Base-by-base conservation (phyloP, 1,139 yeast species). In the Yamadazyma aaseri region DNA sequence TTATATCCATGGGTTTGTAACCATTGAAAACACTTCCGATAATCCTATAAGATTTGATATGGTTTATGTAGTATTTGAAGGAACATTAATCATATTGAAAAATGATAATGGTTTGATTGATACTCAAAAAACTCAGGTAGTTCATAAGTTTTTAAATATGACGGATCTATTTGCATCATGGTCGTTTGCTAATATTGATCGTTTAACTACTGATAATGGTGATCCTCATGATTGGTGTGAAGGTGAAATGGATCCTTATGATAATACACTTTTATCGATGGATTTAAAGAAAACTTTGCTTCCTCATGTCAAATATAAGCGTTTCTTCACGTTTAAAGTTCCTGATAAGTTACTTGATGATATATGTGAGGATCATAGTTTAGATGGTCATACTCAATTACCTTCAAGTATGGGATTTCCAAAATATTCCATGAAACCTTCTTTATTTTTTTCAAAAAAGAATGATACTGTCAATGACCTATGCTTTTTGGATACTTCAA, bases 141-240 rank as follows among this genome's bases (percentile, higher is more conserved):
- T 58, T 9, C 62, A 54, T 41, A 63, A 60, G 39, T 68, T 68
- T 41, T 52, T 69, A 36, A 67, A 64, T 38, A 69, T 69, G 73
- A 53, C 65, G 26, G 76, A 70, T 42, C 49, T 70, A 21, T 69
- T 65, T 51, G 76, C 76, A 2, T 61, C 67, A 24, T 70, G 75
- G 75, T 55, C 71, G 6, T 69, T 59, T 44, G 72, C 75, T 18
- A 69, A 69, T 43, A 69, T 70, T 21, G 71, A 65, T 43, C 47
- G 76, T 26, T 51, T 70, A 17, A 62, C 57, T 10, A 68, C 74
- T 5, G 76, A 70, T 44, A 55, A 66, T 36, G 74, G 73, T 1
- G 72, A 69, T 40, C 75, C 75, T 4, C 70, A 65, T 41, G 75
- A 69, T 50, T 70, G 75, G 75, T 69, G 75, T 47, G 64, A 57